Conservation (phyloP, 495 filamentous ascomycete species). For the Pseudomonodictys pantanalensis region DNA sequence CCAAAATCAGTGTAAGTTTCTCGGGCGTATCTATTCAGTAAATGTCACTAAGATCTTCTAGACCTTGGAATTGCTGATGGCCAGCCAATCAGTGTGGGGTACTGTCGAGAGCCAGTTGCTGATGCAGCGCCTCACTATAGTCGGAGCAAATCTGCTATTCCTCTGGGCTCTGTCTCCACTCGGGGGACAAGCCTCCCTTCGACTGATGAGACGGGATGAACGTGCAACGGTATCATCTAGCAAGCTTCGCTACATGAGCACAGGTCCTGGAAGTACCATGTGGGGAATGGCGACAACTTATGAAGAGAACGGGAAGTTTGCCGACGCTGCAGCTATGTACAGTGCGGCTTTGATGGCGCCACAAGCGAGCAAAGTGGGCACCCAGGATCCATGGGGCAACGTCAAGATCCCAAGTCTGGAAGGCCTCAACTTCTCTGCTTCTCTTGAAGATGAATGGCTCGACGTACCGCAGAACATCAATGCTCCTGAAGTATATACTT, state of each 20-base stretch:
- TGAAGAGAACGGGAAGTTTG: conserved; percentile 1
- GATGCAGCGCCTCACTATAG: conserved; percentile 27
- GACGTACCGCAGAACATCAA: not conserved
- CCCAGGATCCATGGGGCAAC: conserved; percentile 33
- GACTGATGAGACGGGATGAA: conserved; percentile 12
- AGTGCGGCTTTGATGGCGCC: conserved; percentile 22
- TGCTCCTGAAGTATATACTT: conserved; percentile 13
- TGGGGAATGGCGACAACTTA: conserved; percentile 9
- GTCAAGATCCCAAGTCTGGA: conserved; percentile 30
- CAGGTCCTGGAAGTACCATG: conserved; percentile 20
- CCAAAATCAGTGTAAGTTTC: conserved; percentile 25
- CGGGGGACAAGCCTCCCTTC: conserved; percentile 34
- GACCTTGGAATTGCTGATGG: conserved; percentile 30
- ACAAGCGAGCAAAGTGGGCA: conserved; percentile 11
- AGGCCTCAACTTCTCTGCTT: conserved; percentile 1
- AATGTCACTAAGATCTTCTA: not conserved
- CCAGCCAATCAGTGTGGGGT: conserved; percentile 31
- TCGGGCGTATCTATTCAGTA: not conserved
- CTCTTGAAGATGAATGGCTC: conserved; percentile 25
- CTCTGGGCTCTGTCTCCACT: conserved; percentile 33
- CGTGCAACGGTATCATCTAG: not conserved
- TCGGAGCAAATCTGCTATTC: conserved; percentile 28
- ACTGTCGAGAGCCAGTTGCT: conserved; percentile 30
- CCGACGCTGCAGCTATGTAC: conserved; percentile 11
- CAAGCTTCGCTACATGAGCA: conserved; percentile 27